phyloP scores from a whole-genome alignment of 2,329 filamentous ascomycete genomes.

The Ophiostoma montium region DNA sequence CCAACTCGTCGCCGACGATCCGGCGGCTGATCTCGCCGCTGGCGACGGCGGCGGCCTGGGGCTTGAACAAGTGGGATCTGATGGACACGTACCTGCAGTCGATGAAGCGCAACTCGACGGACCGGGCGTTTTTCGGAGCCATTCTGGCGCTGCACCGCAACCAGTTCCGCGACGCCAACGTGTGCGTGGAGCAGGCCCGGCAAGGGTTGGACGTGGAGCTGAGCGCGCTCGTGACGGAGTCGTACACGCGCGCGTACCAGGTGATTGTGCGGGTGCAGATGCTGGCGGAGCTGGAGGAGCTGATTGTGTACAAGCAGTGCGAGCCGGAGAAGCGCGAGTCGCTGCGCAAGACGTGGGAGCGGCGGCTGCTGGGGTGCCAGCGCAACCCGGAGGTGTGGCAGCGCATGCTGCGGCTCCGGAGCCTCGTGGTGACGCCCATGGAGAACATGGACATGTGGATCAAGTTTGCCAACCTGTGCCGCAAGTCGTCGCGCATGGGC shows the following conservation, averaged over 20 bases:
- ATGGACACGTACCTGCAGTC: conserved; percentile 96
- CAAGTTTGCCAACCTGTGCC: conserved; percentile 95
- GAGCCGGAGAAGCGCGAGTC: conserved; percentile 79
- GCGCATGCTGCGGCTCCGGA: conserved; percentile 87
- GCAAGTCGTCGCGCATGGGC: conserved; percentile 88
- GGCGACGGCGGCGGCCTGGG: conserved; percentile 92
- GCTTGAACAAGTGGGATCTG: conserved; percentile 87
- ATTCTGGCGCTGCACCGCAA: conserved; percentile 92
- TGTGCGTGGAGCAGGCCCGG: conserved; percentile 78
- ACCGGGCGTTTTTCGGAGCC: conserved; percentile 93
- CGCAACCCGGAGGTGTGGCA: conserved; percentile 98
- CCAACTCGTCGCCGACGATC: conserved; percentile 73
- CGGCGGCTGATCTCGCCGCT: conserved; percentile 84
- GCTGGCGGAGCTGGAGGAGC: conserved; percentile 95
- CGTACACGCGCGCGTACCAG: conserved; percentile 92
- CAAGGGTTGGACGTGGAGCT: conserved; percentile 93
- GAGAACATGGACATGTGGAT: conserved; percentile 99
- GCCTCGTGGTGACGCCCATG: conserved; percentile 76
- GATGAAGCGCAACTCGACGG: conserved; percentile 86
- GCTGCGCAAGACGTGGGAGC: conserved; percentile 92
- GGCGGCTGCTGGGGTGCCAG: conserved; percentile 83
- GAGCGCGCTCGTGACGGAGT: conserved; percentile 91
- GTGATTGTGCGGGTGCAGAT: conserved; percentile 98
- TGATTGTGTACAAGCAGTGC: conserved; percentile 94
- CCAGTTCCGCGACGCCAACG: conserved; percentile 81